phyloP scores from a whole-genome alignment of 2,329 filamentous ascomycete species.

The Madurella mycetomatis region DNA sequence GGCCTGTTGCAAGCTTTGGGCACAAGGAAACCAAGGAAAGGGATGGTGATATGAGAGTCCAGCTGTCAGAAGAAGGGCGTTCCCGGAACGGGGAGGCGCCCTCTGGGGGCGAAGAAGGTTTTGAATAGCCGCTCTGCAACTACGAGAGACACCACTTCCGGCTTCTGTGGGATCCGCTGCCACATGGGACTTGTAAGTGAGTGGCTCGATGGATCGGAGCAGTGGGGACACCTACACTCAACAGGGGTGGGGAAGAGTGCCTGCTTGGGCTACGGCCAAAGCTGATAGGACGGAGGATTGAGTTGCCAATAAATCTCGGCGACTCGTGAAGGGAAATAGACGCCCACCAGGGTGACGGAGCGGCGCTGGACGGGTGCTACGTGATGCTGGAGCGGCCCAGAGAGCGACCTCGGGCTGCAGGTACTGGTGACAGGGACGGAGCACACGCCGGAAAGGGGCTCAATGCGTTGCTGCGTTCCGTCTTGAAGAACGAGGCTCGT shows the following conservation, averaged over 20 bases:
- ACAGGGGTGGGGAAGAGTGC: conserved; percentile 36
- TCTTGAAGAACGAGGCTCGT: conserved; percentile 6
- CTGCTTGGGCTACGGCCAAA: conserved; percentile 22
- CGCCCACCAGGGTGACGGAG: conserved; percentile 38
- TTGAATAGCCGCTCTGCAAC: conserved; percentile 44
- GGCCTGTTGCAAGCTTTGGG: conserved; percentile 24
- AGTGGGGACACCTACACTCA: conserved; percentile 37
- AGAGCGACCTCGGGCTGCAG: conserved; percentile 22
- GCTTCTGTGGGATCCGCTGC: conserved; percentile 23
- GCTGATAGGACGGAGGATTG: conserved; percentile 41
- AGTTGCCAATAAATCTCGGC: conserved; percentile 37
- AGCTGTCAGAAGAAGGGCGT: conserved; percentile 49
- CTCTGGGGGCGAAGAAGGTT: conserved; percentile 44
- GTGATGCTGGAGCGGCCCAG: conserved; percentile 21
- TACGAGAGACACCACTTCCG: conserved; percentile 33
- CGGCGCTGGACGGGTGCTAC: conserved; percentile 30
- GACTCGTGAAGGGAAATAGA: conserved; percentile 42
- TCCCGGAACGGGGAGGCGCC: conserved; percentile 29
- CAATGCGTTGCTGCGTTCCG: conserved; percentile 9
- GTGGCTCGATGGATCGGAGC: conserved; percentile 30
- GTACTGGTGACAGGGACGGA: conserved; percentile 14
- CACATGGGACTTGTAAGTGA: conserved; percentile 38
- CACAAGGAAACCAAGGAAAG: conserved; percentile 35
- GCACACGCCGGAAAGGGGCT: conserved; percentile 1
- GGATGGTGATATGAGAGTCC: conserved; percentile 44